Base-by-base conservation (phyloP, 2,329 filamentous ascomycete species). In the Coleophoma eucalyptorum region DNA sequence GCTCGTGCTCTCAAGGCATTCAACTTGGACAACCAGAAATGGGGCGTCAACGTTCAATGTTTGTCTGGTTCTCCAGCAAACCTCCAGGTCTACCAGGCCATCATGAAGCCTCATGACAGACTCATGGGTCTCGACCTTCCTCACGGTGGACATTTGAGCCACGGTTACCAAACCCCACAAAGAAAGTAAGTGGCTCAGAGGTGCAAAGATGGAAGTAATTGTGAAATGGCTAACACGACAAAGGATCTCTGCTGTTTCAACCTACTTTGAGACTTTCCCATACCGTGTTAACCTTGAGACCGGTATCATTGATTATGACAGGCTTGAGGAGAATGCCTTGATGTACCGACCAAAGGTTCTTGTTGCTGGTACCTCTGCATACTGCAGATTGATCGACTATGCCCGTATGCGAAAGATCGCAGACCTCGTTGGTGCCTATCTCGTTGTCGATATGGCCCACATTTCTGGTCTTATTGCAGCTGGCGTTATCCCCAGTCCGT, bases 31-130 rank as follows among this genome's bases (percentile, higher is more conserved):
- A 69, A 86, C 16, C 82, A 84, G 61, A 91, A 95, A 78, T 99
- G 94, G 94, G 94, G 94, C 70, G 94, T 99, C 76, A 99, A 99
- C 69, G 94, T 99, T 54, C 94, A 99, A 79, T 91, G 89, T 72
- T 77, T 96, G 67, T 90, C 84, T 67, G 94, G 94, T 65, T 92
- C 86, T 72, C 94, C 94, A 62, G 94, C 94, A 76, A 99, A 99
- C 76, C 78, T 99, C 62, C 91, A 97, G 80, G 91, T 95, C 62
- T 99, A 97, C 80, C 92, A 96, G 78, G 94, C 94, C 63, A 84
- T 99, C 67, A 95, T 97, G 83, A 90, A 89, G 68, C 87, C 90
- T 51, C 93, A 97, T 73, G 94, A 96, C 62, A 87, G 94, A 66
- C 79, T 99, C 61, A 99, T 99, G 94, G 94, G 94, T 65, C 84